Conservation (phyloP, 129 eudicot genomes). For the Arctium lappa region DNA sequence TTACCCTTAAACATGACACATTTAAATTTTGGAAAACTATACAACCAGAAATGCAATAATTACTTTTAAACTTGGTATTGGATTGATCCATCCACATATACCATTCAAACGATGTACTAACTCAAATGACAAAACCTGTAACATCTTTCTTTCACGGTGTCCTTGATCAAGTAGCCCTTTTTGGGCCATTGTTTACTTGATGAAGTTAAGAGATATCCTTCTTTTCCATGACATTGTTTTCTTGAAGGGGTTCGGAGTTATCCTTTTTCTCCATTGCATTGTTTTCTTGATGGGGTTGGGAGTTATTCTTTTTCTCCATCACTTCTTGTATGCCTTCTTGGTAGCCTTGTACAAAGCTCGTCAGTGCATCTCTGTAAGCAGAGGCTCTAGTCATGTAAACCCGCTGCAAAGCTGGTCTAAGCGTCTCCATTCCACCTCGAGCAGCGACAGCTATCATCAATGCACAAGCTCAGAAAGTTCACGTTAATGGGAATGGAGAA, state of each 20-base stretch:
- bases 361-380: conserved; percentile 80
- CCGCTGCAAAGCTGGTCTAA: conserved; percentile 80
- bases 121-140: no score
- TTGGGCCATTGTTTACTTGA: conserved; percentile 32
- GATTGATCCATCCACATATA: no score
- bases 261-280: not conserved
- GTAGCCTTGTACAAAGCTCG: conserved; percentile 70
- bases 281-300: conserved; percentile 34
- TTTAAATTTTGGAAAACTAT: no score
- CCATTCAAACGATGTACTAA: no score
- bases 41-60: no score
- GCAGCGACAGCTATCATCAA: conserved; percentile 69
- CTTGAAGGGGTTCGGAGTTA: conserved; percentile 12
- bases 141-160: no score
- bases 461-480: not conserved
- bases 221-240: conserved; percentile 54
- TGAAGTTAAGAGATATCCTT: conserved; percentile 40
- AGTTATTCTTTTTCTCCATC: conserved; percentile 58
- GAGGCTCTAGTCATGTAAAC: conserved; percentile 86
- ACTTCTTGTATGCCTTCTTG: conserved; percentile 86
- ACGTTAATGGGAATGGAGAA: not conserved
- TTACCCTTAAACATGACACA: no score
- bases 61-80: no score
- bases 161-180: conserved; percentile 17
- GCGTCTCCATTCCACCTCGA: conserved; percentile 89